Evolutionary conservation across 108 stramenopile genomes (phyloP).

Genomic region (Poteriospumella lacustris): DNA sequence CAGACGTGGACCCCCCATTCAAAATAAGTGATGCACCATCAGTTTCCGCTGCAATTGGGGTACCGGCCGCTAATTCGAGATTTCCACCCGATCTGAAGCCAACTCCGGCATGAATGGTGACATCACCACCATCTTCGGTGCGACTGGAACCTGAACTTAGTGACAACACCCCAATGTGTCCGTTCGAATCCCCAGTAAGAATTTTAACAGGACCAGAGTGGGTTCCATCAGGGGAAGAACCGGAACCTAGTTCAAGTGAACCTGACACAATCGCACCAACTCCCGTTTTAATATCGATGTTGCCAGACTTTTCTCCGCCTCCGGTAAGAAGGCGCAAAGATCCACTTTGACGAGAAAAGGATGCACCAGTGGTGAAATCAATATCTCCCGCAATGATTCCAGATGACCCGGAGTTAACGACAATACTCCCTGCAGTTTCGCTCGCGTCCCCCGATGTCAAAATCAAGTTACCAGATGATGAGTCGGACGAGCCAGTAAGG

Average conservation of each 20-base stretch:
- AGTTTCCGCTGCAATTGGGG: too few species aligned
- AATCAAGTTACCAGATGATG: not conserved
- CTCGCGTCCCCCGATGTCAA: not conserved
- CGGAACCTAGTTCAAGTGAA: too few species aligned
- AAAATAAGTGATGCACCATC: too few species aligned
- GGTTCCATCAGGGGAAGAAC: too few species aligned
- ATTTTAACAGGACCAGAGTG: not conserved
- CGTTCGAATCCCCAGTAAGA: not conserved
- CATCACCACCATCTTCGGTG: constrained; percentile 9
- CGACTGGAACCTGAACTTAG: too few species aligned
- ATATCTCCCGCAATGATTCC: not conserved
- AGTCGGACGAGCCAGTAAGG: not conserved
- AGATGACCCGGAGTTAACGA: not conserved
- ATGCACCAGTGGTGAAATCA: not conserved
- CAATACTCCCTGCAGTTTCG: not conserved
- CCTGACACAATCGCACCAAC: too few species aligned
- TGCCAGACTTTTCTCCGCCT: too few species aligned
- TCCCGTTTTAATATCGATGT: too few species aligned
- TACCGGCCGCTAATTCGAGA: too few species aligned
- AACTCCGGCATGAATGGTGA: not conserved
- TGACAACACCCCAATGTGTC: not conserved
- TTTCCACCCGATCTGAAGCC: not conserved
- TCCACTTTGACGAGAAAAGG: too few species aligned
- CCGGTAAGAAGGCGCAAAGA: too few species aligned
- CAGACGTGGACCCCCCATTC: too few species aligned